Percentiles rank a stretch among this genome's conserved stretches.
phyloP scores from a whole-genome alignment of 352 stramenopile genomes.

The Pythium graminicola region DNA sequence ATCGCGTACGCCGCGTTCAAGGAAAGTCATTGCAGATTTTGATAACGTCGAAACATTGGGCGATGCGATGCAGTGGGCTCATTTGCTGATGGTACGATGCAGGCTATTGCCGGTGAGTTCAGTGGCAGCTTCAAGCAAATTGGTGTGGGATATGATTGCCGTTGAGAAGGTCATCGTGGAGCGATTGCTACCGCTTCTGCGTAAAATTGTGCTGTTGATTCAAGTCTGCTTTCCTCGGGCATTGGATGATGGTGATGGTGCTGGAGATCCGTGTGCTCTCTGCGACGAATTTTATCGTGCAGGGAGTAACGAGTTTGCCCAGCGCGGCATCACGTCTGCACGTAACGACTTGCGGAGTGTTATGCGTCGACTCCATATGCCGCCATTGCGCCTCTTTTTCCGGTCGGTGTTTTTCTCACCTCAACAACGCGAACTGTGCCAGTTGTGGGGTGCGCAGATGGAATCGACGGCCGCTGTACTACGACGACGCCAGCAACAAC shows the following conservation, averaged over 20 bases:
- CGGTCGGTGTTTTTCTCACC: constrained; percentile 48
- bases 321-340: not conserved
- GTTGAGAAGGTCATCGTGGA: constrained; percentile 41
- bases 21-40: constrained; percentile 29
- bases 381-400: constrained; percentile 64
- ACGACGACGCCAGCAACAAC: constrained; percentile 26
- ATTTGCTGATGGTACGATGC: constrained; percentile 39
- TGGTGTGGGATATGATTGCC: constrained; percentile 18
- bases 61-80: constrained; percentile 50
- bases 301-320: constrained; percentile 4
- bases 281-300: constrained; percentile 53
- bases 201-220: constrained; percentile 56
- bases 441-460: constrained; percentile 67
- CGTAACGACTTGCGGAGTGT: constrained; percentile 31
- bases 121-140: not conserved
- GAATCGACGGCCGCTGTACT: constrained; percentile 62
- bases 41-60: constrained; percentile 46
- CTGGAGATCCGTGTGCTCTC: constrained; percentile 38
- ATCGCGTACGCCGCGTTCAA: constrained; percentile 4
- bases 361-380: constrained; percentile 56
- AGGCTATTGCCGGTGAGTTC: constrained; percentile 19
- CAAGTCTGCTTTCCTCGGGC: constrained; percentile 39
- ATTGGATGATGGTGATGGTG: constrained; percentile 5
- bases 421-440: constrained; percentile 50
- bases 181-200: constrained; percentile 47